These are phyloP conservation scores for Coleophoma eucalyptorum DNA, from an alignment of 2,329 filamentous ascomycete species.

Conservation along the genomic window DNA sequence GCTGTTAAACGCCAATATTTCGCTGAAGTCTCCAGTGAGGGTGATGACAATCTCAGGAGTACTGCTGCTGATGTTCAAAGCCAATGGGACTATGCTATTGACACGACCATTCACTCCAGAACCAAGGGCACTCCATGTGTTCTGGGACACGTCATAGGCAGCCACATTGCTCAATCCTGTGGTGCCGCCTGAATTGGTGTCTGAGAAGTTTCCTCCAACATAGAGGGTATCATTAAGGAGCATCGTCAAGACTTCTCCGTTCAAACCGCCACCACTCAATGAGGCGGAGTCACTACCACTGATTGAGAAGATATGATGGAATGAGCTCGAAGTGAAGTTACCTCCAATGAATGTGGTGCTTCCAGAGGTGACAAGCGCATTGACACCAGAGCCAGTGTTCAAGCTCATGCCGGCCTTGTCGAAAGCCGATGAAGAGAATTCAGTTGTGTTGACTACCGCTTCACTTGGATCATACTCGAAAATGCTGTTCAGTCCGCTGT, in stretches of 20 bases:
- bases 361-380: slow-evolving; percentile 60
- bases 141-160: slow-evolving; percentile 64
- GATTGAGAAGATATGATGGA: slow-evolving; percentile 76
- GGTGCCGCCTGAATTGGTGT: slow-evolving; percentile 58
- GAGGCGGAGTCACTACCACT: slow-evolving; percentile 57
- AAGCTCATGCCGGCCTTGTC: slow-evolving; percentile 73
- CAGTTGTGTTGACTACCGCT: slow-evolving; percentile 50
- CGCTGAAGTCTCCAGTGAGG: slow-evolving; percentile 75
- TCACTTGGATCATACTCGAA: slow-evolving; percentile 79
- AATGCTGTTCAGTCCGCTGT: slow-evolving; percentile 80
- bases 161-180: slow-evolving; percentile 73
- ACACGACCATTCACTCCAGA: slow-evolving; percentile 83
- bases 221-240: slow-evolving; percentile 67
- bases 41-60: slow-evolving; percentile 71
- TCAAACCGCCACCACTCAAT: slow-evolving; percentile 69
- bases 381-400: slow-evolving; percentile 62
- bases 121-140: slow-evolving; percentile 75
- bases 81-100: slow-evolving; percentile 68
- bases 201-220: slow-evolving; percentile 81
- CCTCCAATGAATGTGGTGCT: slow-evolving; percentile 74
- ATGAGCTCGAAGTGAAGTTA: slow-evolving; percentile 69
- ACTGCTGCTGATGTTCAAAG: slow-evolving; percentile 70
- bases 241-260: slow-evolving; percentile 72
- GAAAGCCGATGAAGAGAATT: slow-evolving; percentile 70
- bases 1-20: slow-evolving; percentile 64